A percentile compares a stretch with the other conserved stretches of the same genome.
Evolutionary conservation across 352 stramenopile genomes (phyloP).

Genomic region (Globisporangium nagaii): DNA sequence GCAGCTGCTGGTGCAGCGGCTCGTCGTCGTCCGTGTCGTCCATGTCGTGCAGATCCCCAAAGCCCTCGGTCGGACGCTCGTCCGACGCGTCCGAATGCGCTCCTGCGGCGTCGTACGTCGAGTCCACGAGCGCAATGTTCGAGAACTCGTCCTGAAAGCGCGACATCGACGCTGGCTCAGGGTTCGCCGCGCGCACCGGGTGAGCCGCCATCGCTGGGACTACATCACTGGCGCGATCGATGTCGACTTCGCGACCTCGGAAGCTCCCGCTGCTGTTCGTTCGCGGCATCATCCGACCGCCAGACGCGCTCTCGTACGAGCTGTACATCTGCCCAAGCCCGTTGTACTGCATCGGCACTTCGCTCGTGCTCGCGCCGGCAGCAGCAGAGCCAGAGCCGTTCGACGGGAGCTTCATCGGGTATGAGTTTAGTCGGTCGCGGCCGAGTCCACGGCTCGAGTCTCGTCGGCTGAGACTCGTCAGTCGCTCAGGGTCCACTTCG

Average conservation of each 20-base stretch:
- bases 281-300: constrained; percentile 18
- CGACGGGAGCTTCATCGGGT: constrained; percentile 43
- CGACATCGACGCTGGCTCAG: constrained; percentile 18
- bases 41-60: constrained; percentile 33
- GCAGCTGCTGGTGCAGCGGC: constrained; percentile 46
- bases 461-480: constrained; percentile 25
- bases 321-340: constrained; percentile 30
- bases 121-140: constrained; percentile 40
- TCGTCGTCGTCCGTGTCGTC: constrained; percentile 54
- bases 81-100: constrained; percentile 37
- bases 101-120: constrained; percentile 33
- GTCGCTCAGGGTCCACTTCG: constrained; percentile 34
- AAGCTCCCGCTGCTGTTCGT: constrained; percentile 33
- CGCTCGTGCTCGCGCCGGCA: constrained; percentile 15
- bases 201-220: background rate
- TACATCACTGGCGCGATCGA: constrained; percentile 17
- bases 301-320: constrained; percentile 17
- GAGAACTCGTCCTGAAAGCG: constrained; percentile 40
- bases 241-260: constrained; percentile 36
- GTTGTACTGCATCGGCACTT: constrained; percentile 13
- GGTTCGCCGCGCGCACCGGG: background rate
- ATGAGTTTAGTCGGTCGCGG: constrained; percentile 59
- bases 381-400: constrained; percentile 7
- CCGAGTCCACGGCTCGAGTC: constrained; percentile 7
- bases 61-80: constrained; percentile 21